Base-by-base conservation (phyloP, 495 filamentous ascomycete genomes). In the Amorphotheca resinae region DNA sequence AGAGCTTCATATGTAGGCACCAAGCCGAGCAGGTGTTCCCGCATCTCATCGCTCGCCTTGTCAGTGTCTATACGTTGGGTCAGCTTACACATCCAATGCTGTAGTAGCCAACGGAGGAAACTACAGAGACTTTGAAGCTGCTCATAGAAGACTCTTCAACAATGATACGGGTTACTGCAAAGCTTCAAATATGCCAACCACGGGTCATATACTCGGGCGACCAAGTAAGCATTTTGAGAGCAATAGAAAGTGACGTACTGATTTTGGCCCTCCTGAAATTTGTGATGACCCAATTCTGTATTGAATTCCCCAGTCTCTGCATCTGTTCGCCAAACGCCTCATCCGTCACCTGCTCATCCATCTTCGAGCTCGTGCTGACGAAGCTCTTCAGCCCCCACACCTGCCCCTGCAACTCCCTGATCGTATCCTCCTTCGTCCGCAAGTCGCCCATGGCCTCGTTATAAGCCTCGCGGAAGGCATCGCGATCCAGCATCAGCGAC, bases 201-300 rank as follows among this genome's bases (percentile, higher is more conserved):
- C n/a, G n/a, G n/a, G n/a, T n/a, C n/a, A n/a, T n/a, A n/a, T n/a
- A n/a, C n/a, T n/a, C n/a, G n/a, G n/a, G n/a, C n/a, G n/a, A n/a
- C n/a, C n/a, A n/a, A n/a, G n/a, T n/a, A n/a, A n/a, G n/a, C n/a
- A n/a, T n/a, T n/a, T n/a, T n/a, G n/a, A n/a, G n/a, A n/a, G n/a
- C n/a, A n/a, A n/a, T n/a, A n/a, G n/a, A n/a, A n/a, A n/a, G n/a
- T n/a, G n/a, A 55, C 64, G 20, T 55, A 70, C 69, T 66, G 49
- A 74, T 55, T 51, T 59, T 72, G 4, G 63, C 62, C 55, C 63
- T 64, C 45, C 72, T 59, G 38, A 75, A 75, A 55, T 70, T 60
- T 17, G 66, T 62, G 41, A 75, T 65, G 9, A 71, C 65, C 72
- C 72, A 76, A 48, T 73, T 73, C 60, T 76, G 72, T 58, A 76